phyloP scores from a whole-genome alignment of 768 basidiomycete species.

The Termitomyces sp. region DNA sequence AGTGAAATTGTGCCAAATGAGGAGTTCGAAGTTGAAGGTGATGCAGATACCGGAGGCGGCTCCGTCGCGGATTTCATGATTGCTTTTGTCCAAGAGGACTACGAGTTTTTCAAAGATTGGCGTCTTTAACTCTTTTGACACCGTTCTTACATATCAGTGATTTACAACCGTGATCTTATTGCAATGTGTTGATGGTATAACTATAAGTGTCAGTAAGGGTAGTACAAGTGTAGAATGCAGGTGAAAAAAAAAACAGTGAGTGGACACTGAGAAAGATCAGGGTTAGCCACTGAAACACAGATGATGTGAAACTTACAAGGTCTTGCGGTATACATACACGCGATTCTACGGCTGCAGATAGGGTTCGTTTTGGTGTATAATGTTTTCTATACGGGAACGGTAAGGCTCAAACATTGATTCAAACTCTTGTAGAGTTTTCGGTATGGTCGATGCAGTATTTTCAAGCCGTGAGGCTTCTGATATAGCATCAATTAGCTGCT shows the following conservation, averaged over 20 bases:
- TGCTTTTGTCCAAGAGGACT: constrained; percentile 51
- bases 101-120: constrained; percentile 73
- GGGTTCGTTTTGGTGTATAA: constrained; percentile 9
- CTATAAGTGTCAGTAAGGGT: not conserved
- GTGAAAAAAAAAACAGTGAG: not conserved
- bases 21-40: constrained; percentile 33
- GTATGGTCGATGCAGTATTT: not conserved
- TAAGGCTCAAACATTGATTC: constrained; percentile 15
- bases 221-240: not conserved
- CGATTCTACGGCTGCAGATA: not conserved
- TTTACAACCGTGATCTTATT: not conserved
- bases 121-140: constrained; percentile 33
- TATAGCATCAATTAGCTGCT: constrained; percentile 15
- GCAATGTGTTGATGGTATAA: not conserved
- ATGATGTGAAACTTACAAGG: not conserved
- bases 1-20: constrained; percentile 26
- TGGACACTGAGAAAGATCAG: not conserved
- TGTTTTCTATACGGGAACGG: constrained; percentile 4
- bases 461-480: constrained; percentile 12
- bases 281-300: not conserved
- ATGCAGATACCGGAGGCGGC: constrained; percentile 54
- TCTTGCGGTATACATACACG: not conserved
- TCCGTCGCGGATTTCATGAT: constrained; percentile 86
- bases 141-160: constrained; percentile 5
- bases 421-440: constrained; percentile 11